phyloP scores from a whole-genome alignment of 768 basidiomycete species.

The Tulasnella calospora region DNA sequence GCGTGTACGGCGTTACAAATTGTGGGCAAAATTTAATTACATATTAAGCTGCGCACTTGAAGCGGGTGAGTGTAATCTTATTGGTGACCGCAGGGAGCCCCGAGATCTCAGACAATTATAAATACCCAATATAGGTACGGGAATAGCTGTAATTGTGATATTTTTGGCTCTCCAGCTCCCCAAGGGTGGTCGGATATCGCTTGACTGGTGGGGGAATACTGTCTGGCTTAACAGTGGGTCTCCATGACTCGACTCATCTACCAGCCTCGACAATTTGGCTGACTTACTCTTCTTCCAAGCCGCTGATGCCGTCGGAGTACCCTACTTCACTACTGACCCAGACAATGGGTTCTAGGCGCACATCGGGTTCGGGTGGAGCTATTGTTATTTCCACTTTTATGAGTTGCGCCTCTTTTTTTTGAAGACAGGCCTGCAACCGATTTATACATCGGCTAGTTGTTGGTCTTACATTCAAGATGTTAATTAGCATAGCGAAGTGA shows the following conservation, averaged over 20 bases:
- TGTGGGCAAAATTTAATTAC: slow-evolving; percentile 13
- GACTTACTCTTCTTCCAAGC: background rate
- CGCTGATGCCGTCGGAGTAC: background rate
- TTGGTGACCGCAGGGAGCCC: background rate
- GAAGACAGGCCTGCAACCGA: too few species aligned
- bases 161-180: slow-evolving; percentile 34
- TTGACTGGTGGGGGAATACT: slow-evolving; percentile 42
- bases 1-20: background rate
- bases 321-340: background rate
- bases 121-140: background rate
- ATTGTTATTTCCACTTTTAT: too few species aligned
- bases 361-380: background rate
- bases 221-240: slow-evolving; percentile 22
- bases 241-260: background rate
- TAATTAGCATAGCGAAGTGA: too few species aligned
- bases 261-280: background rate
- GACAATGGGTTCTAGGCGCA: background rate
- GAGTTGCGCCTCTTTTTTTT: too few species aligned
- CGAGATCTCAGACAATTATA: background rate
- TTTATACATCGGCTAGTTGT: too few species aligned
- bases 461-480: too few species aligned
- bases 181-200: slow-evolving; percentile 32
- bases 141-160: background rate
- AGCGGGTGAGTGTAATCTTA: slow-evolving; percentile 28
- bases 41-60: background rate